Evolutionary conservation across 805 yeast species (phyloP).

Genomic region (Spathaspora arborariae): DNA sequence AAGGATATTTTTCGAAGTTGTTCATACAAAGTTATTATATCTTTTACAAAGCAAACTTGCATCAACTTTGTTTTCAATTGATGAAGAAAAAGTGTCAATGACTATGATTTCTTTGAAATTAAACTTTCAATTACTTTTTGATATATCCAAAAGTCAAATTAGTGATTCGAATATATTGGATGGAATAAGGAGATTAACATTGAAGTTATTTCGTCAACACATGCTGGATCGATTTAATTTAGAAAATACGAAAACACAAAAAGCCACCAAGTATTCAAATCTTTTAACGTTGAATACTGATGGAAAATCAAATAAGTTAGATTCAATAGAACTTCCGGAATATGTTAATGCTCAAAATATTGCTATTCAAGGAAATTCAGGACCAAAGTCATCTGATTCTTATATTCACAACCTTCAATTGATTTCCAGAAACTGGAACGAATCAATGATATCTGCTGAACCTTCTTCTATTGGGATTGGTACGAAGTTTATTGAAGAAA

Average conservation of each 20-base stretch:
- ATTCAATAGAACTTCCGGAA: slow-evolving; percentile 35
- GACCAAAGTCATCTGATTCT: not conserved
- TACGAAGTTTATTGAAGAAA: slow-evolving; percentile 18
- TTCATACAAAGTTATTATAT: slow-evolving; percentile 22
- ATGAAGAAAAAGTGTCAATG: slow-evolving; percentile 28
- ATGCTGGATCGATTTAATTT: slow-evolving; percentile 14
- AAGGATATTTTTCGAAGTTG: slow-evolving; percentile 11
- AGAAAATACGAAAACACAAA: not conserved
- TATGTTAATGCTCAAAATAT: slow-evolving; percentile 31
- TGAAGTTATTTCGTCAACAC: slow-evolving; percentile 12
- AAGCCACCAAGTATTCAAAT: not conserved
- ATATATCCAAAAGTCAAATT: slow-evolving; percentile 8
- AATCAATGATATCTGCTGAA: not conserved
- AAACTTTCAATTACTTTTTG: slow-evolving; percentile 22
- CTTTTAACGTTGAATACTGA: not conserved
- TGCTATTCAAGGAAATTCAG: slow-evolving; percentile 9
- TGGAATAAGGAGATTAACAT: slow-evolving; percentile 8
- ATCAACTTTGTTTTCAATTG: slow-evolving; percentile 22
- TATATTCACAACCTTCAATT: slow-evolving; percentile 7
- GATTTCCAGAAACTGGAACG: slow-evolving; percentile 7
- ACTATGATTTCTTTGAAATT: slow-evolving; percentile 26
- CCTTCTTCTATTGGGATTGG: slow-evolving; percentile 5
- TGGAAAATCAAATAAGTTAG: slow-evolving; percentile 11
- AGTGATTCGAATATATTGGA: slow-evolving; percentile 3
- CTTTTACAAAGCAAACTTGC: slow-evolving; percentile 23